These are phyloP conservation scores for Chaetoscypha palmicola DNA, from an alignment of 2,329 filamentous ascomycete genomes.

Conservation along the genomic window DNA sequence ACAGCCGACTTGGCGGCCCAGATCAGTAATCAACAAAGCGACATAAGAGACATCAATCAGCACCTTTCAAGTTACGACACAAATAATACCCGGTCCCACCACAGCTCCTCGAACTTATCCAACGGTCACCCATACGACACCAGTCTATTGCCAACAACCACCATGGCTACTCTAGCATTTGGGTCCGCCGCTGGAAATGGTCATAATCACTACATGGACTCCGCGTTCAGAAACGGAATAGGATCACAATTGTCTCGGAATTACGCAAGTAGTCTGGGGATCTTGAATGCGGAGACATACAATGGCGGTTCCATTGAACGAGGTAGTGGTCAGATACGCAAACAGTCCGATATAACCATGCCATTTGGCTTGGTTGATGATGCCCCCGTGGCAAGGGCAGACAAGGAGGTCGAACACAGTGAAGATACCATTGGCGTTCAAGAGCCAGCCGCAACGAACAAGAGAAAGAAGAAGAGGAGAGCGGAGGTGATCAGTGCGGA, in stretches of 20 bases:
- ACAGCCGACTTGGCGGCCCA: neutral
- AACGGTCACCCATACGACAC: constrained; percentile 5
- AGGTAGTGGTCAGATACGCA: constrained; percentile 6
- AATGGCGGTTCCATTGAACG: constrained; percentile 31
- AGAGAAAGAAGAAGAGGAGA: constrained; percentile 33
- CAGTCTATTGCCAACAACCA: constrained; percentile 5
- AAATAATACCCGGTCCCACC: neutral
- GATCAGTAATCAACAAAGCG: constrained; percentile 12
- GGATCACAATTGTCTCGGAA: constrained; percentile 12
- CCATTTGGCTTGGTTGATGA: constrained; percentile 21
- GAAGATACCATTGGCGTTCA: neutral
- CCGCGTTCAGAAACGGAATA: constrained; percentile 12
- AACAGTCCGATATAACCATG: constrained; percentile 13
- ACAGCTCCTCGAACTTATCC: neutral
- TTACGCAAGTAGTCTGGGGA: constrained; percentile 24
- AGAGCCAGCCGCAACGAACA: constrained; percentile 18
- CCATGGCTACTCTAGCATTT: constrained; percentile 23
- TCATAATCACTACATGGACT: constrained; percentile 16
- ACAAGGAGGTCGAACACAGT: constrained; percentile 8
- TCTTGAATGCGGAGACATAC: constrained; percentile 42
- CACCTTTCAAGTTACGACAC: neutral
- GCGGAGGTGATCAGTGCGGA: constrained; percentile 27
- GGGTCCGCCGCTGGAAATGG: constrained; percentile 5
- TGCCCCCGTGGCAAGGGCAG: constrained; percentile 2
- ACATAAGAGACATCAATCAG: too few species aligned